Conservation (phyloP, 352 stramenopile genomes). For the Globisporangium nagaii region DNA sequence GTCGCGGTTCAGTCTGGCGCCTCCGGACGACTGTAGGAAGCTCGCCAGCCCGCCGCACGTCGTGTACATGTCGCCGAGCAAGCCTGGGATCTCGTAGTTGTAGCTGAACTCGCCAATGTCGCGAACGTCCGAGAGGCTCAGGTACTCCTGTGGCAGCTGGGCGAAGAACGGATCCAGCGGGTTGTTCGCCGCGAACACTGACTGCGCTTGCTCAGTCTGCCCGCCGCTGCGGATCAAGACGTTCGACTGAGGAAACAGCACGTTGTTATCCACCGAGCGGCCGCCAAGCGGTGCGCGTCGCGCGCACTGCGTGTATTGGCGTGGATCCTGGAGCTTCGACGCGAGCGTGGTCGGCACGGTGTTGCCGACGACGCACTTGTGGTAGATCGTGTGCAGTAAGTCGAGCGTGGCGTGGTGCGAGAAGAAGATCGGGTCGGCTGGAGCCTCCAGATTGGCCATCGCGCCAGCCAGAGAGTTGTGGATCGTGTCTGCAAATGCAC, state of each 20-base stretch:
- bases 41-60: conserved; percentile 48
- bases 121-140: conserved; percentile 66
- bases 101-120: conserved; percentile 76
- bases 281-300: conserved; percentile 29
- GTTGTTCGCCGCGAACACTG: conserved; percentile 48
- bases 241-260: conserved; percentile 55
- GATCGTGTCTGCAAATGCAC: conserved; percentile 50
- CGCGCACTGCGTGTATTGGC: conserved; percentile 49
- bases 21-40: conserved; percentile 10
- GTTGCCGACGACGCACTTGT: conserved; percentile 77
- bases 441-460: conserved; percentile 71
- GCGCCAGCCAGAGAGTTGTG: conserved; percentile 63
- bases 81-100: conserved; percentile 78
- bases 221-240: conserved; percentile 49
- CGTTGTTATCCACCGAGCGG: conserved; percentile 33
- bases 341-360: conserved; percentile 38
- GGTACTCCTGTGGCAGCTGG: conserved; percentile 52
- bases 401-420: conserved; percentile 84
- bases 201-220: conserved; percentile 27
- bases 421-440: conserved; percentile 83
- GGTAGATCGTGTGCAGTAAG: conserved; percentile 80
- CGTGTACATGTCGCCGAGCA: conserved; percentile 70
- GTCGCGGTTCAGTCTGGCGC: conserved; percentile 17
- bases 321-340: conserved; percentile 53
- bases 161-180: conserved; percentile 52